Conservation (phyloP, 2,329 filamentous ascomycete species). For the Eutypella sp. region DNA sequence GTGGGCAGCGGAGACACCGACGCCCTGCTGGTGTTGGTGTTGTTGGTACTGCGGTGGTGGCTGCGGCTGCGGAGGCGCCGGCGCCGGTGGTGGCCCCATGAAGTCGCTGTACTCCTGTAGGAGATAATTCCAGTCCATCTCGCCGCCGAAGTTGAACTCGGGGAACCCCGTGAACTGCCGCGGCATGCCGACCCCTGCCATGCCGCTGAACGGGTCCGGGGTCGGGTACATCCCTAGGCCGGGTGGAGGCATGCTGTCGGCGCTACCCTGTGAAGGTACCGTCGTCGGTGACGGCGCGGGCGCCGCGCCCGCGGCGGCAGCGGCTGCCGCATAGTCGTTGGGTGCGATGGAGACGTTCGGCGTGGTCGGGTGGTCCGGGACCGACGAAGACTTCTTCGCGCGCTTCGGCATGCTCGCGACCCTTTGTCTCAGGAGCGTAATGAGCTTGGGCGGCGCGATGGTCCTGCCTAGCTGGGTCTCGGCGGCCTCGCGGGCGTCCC, state of each 20-base stretch:
- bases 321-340: conserved; percentile 11
- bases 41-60: conserved; percentile 9
- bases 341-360: conserved; percentile 20
- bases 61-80: conserved; percentile 5
- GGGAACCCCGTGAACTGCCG: conserved; percentile 25
- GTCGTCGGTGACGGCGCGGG: conserved; percentile 9
- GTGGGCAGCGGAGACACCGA: neutral
- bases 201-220: conserved; percentile 16
- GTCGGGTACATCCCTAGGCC: conserved; percentile 15
- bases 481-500: conserved; percentile 51
- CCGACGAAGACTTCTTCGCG: conserved; percentile 23
- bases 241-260: conserved; percentile 5
- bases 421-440: conserved; percentile 42
- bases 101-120: conserved; percentile 25
- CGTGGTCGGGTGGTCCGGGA: conserved; percentile 11
- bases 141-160: conserved; percentile 26
- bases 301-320: conserved; percentile 2
- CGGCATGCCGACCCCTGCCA: conserved; percentile 20
- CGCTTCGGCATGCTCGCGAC: conserved; percentile 29
- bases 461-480: conserved; percentile 39
- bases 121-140: conserved; percentile 29
- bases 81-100: conserved; percentile 16
- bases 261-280: conserved; percentile 1
- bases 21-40: neutral
- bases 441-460: conserved; percentile 40